Evolutionary conservation across 768 basidiomycete genomes (phyloP), one percentile per base, ranked within the genome.

Genomic region (Chiua virens): DNA sequence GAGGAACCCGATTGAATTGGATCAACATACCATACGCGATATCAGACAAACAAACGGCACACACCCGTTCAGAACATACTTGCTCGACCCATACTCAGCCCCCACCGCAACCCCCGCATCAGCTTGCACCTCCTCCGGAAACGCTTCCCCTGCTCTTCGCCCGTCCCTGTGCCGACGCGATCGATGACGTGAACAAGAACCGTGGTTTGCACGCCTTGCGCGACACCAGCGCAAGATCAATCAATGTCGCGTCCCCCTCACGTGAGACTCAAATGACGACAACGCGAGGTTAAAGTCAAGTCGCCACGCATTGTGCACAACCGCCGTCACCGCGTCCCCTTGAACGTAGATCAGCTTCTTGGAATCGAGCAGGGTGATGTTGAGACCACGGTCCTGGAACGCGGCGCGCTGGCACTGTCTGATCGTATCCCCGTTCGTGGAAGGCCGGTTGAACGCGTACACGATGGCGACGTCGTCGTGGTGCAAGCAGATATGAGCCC

Each of bases 271-370:
- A 47, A 82, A 83, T 3, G 79, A 80, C 1, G 71, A 63, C 27
- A 82, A 61, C 10, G 73, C 69, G 2, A 80, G 69, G 49, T 79
- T 78, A 64, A 83, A 79, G 60, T 81, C 76, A 21, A 81, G 64
- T 1, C 66, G 67, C 80, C 79, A 80, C 8, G 77, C 76, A 42
- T 71, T 75, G 47, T 79, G 76, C 11, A 78, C 69, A 51, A 79
- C 70, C 14, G 53, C 48, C 1, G 67, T 75, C 5, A 73, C 60
- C 7, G 57, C 59, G 18, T 57, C 50, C 14, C 62, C 67, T 50
- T 72, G 68, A 20, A 71, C 15, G 17, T 65, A 54, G 3, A 64
- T 51, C 17, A 72, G 50, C 45, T 66, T 73, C 8, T 52, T 18
- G 8, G 56, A 62, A 1, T 51, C 39, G 7, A 71, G 50, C 0